Base-by-base conservation (phyloP, 2,329 filamentous ascomycete species). In the Botrytis byssoidea region DNA sequence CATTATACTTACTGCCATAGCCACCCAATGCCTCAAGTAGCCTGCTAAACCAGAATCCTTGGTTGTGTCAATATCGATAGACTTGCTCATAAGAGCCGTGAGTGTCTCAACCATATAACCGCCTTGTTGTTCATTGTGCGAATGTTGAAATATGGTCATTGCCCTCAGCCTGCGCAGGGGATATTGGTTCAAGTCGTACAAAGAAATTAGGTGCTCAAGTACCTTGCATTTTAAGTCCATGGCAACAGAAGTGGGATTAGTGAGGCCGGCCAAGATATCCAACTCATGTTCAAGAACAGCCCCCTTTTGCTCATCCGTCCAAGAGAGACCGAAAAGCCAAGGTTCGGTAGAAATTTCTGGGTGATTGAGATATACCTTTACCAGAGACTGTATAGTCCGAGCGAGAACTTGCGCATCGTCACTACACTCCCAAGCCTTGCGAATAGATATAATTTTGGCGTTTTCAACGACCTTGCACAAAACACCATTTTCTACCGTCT, bases 231-330 rank as follows among this genome's bases (percentile, higher is more conserved):
- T 75, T 10, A 82, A 75, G 6, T 66, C 74, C 8, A 67, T 64
- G 20, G 71, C 63, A 37, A 70, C 25, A 14, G 51, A 61, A 14
- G 74, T 73, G 35, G 75, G 70, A 35, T 75, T 77, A 14, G 75
- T 55, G 61, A 78, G 77, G 18, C 71, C 74, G 7, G 76, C 77
- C 12, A 82, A 70, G 59, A 88, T 84, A 68, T 88, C 84, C 61
- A 92, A 81, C 44, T 90, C 83, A 77, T 91, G 87, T 76, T 92
- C 89, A 29, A 92, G 82, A 1, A 89, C 86, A 3, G 88, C 87
- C 14, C 88, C 67, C 85, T 86, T 74, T 86, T 87, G 80, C 88
- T 87, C 9, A 80, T 76, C 63, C 86, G 88, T 74, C 79, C 80
- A 81, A 5, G 75, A 72, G n/a, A 75, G 71, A 25, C 78, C 74